These are phyloP conservation scores for Annulohypoxylon nitens DNA, from an alignment of 495 filamentous ascomycete genomes.

Conservation along the genomic window DNA sequence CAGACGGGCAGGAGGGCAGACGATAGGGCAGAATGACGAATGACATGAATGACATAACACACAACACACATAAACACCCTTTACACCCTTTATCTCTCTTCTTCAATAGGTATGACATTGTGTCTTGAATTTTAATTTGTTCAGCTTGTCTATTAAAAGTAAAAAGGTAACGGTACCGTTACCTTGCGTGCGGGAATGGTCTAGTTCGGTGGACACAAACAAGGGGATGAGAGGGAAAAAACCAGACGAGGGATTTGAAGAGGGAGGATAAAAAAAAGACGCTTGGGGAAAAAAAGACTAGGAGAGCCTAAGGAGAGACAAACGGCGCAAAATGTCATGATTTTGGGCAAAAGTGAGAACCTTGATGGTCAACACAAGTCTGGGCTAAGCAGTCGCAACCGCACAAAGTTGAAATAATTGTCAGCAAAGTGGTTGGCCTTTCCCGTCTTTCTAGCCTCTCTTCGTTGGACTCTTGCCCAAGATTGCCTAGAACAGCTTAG, in stretches of 20 bases:
- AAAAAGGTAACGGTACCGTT: neutral
- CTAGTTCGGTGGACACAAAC: neutral
- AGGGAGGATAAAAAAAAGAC: neutral
- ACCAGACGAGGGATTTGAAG: constrained; percentile 14
- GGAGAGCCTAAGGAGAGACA: neutral
- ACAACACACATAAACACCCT: no score
- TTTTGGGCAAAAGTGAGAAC: constrained; percentile 42
- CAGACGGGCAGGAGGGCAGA: neutral
- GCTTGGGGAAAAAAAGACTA: neutral
- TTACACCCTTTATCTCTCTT: constrained; percentile 11
- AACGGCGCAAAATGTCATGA: constrained; percentile 33
- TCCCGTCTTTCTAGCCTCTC: neutral
- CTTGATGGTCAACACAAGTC: constrained; percentile 44
- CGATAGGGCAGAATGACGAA: constrained; percentile 18
- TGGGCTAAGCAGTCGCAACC: constrained; percentile 14
- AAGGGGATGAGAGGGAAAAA: constrained; percentile 11
- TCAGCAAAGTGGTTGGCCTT: constrained; percentile 26
- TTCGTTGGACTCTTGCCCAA: constrained; percentile 15
- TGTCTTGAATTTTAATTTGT: constrained; percentile 20
- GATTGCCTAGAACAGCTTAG: constrained; percentile 5
- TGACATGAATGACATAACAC: constrained; percentile 21
- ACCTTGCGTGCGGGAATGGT: constrained; percentile 13
- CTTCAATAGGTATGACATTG: constrained; percentile 25
- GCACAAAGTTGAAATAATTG: constrained; percentile 34
- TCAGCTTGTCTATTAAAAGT: constrained; percentile 30